A percentile compares a stretch with the other conserved stretches of the same genome.
These are phyloP conservation scores for Polymyxa betae DNA, from an alignment of 208 protist genomes.

Conservation along the genomic window DNA sequence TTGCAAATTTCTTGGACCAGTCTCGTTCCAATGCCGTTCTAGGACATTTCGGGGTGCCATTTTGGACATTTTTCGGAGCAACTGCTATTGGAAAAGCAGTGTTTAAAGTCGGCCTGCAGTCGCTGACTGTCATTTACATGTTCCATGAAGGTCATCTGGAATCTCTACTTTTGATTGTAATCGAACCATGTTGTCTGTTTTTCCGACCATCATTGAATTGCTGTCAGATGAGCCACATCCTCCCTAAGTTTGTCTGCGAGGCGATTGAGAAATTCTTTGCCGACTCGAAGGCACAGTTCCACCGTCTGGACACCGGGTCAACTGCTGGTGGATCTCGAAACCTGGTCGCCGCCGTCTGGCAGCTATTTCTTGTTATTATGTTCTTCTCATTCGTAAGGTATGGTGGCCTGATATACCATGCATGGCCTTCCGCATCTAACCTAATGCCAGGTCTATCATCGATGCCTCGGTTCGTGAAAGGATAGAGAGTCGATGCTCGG, in stretches of 20 bases:
- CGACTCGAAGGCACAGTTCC: conserved; percentile 28
- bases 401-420: not conserved
- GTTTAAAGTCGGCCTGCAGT: conserved; percentile 45
- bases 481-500: too few species aligned
- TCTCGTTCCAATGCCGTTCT: not conserved
- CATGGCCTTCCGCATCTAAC: not conserved
- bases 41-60: conserved; percentile 54
- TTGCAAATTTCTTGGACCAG: not conserved
- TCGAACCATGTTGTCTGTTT: not conserved
- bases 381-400: conserved; percentile 3
- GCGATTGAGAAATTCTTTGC: conserved; percentile 12
- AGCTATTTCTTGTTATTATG: not conserved
- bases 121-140: conserved; percentile 36
- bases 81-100: conserved; percentile 55
- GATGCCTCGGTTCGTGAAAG: conserved; percentile 19
- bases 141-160: conserved; percentile 53
- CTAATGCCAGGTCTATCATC: conserved; percentile 25
- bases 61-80: conserved; percentile 58
- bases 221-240: not conserved
- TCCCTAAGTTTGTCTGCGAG: not conserved
- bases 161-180: not conserved
- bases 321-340: not conserved
- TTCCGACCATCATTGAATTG: not conserved
- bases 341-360: not conserved
- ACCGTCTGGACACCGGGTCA: not conserved